Percentiles rank a stretch among this genome's conserved stretches.
Evolutionary conservation across 2,329 filamentous ascomycete species (phyloP).

Genomic region (Neospermospora avenae): DNA sequence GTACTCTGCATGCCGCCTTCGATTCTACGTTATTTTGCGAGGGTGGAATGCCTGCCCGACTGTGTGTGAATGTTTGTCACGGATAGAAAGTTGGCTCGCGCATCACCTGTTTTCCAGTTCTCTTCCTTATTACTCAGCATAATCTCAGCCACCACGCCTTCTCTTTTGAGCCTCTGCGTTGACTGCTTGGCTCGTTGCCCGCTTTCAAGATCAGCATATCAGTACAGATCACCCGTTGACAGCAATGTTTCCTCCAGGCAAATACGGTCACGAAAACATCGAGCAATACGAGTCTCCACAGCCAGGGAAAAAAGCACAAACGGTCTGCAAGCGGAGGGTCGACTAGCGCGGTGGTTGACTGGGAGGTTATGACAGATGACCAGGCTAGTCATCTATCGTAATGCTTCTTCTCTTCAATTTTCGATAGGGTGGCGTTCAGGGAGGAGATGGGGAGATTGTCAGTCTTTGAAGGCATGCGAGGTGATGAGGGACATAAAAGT

Average conservation of each 20-base stretch:
- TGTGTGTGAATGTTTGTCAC: slow-evolving; percentile 24
- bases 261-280: slow-evolving; percentile 13
- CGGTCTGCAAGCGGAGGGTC: slow-evolving; percentile 20
- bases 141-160: neutral
- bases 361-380: slow-evolving; percentile 27
- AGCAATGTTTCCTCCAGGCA: slow-evolving; percentile 18
- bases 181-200: slow-evolving; percentile 8
- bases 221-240: slow-evolving; percentile 27
- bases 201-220: slow-evolving; percentile 4
- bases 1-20: slow-evolving; percentile 27
- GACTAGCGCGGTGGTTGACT: slow-evolving; percentile 18
- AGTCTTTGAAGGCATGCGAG: neutral
- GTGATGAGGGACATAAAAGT: neutral
- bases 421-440: slow-evolving; percentile 5
- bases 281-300: slow-evolving; percentile 13
- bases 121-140: slow-evolving; percentile 18
- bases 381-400: slow-evolving; percentile 32
- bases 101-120: slow-evolving; percentile 17
- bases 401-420: slow-evolving; percentile 6
- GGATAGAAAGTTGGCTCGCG: slow-evolving; percentile 32
- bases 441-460: neutral
- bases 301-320: slow-evolving; percentile 10
- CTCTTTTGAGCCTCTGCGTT: slow-evolving; percentile 5
- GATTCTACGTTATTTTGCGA: slow-evolving; percentile 27
- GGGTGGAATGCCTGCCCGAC: slow-evolving; percentile 4